Evolutionary conservation across 306 rosid species (phyloP).

Genomic region (Clitoria ternatea): DNA sequence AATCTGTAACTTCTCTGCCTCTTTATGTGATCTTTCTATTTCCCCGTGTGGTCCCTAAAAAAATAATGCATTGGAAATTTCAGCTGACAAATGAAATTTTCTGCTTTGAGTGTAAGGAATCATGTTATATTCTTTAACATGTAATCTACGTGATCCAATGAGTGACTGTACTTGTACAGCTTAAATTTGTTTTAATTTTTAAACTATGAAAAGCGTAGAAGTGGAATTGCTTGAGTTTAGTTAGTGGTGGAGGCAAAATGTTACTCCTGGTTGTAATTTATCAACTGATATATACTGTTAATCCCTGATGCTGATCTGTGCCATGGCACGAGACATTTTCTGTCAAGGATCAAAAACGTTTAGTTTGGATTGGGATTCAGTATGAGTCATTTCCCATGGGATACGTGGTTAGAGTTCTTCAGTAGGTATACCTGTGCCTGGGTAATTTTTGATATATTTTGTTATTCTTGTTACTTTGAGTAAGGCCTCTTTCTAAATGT

Average conservation of each 20-base stretch:
- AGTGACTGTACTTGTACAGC: constrained; percentile 10
- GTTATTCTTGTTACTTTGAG: neutral
- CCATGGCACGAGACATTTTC: neutral
- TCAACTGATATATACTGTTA: neutral
- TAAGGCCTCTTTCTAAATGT: neutral
- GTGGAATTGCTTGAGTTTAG: constrained; percentile 12
- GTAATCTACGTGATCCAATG: neutral
- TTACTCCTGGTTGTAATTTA: neutral
- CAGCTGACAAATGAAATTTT: constrained; percentile 6
- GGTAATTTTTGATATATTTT: neutral
- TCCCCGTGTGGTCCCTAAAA: neutral
- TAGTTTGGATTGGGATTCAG: neutral
- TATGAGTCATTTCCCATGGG: neutral
- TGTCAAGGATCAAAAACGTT: constrained; percentile 11
- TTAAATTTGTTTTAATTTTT: neutral
- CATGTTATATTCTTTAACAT: neutral
- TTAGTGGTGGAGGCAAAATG: constrained; percentile 9
- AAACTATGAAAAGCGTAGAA: neutral
- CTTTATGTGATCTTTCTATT: neutral
- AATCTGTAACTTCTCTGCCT: neutral
- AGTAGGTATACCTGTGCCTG: neutral
- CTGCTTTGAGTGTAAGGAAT: neutral
- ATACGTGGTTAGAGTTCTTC: constrained; percentile 1
- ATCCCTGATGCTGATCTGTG: neutral
- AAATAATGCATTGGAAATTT: neutral